These are phyloP conservation scores for Trametes elegans DNA, from an alignment of 768 basidiomycete species.

Conservation along the genomic window DNA sequence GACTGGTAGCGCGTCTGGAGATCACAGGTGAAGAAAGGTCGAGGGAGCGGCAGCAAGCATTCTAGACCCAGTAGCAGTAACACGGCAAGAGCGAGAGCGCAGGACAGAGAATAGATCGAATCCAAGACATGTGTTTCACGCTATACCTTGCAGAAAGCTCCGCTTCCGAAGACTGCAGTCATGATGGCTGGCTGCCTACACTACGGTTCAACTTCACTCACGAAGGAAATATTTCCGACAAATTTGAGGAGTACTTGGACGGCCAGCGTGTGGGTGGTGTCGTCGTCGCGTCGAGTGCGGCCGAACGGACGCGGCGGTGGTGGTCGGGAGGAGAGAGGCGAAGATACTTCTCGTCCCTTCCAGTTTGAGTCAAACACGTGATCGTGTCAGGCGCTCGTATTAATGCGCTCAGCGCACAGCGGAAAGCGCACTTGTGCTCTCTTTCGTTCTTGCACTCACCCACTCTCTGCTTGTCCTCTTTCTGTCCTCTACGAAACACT, in stretches of 20 bases:
- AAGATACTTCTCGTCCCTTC: constrained; percentile 11
- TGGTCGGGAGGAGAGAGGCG: not conserved
- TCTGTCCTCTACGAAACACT: not conserved
- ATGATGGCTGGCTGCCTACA: too few relatives aligned
- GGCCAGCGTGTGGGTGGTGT: not conserved
- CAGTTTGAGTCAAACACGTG: not conserved
- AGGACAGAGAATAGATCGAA: too few relatives aligned
- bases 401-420: not conserved
- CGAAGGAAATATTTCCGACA: not conserved
- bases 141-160: too few relatives aligned
- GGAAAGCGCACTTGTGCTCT: not conserved
- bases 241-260: not conserved
- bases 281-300: not conserved
- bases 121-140: too few relatives aligned
- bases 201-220: not conserved
- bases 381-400: constrained; percentile 6
- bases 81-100: too few relatives aligned
- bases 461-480: not conserved
- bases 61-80: too few relatives aligned
- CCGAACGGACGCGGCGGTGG: not conserved
- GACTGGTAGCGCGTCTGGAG: too few relatives aligned
- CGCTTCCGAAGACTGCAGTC: too few relatives aligned
- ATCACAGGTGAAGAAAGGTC: too few relatives aligned
- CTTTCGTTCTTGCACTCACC: not conserved
- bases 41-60: too few relatives aligned